phyloP scores from a whole-genome alignment of 2,329 filamentous ascomycete species.

The Didymella segeticola region DNA sequence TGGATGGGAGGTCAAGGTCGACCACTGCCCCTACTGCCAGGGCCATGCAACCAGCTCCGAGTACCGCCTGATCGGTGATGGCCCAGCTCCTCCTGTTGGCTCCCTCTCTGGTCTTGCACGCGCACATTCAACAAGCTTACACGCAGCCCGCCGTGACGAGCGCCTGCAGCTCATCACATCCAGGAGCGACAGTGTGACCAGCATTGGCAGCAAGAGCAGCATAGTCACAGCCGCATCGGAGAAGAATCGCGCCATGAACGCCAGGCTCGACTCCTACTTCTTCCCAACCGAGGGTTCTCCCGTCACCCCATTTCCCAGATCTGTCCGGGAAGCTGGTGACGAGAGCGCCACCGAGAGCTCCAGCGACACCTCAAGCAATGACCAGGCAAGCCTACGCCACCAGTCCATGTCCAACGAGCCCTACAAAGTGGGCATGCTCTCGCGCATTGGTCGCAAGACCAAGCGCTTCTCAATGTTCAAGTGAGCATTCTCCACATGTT shows the following conservation, averaged over 20 bases:
- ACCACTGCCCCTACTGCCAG: slow-evolving; percentile 57
- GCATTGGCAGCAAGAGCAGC: slow-evolving; percentile 43
- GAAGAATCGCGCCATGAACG: slow-evolving; percentile 51
- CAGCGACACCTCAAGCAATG: slow-evolving; percentile 47
- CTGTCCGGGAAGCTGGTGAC: slow-evolving; percentile 39
- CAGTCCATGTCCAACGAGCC: slow-evolving; percentile 38
- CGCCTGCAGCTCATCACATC: slow-evolving; percentile 46
- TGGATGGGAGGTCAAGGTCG: slow-evolving; percentile 58
- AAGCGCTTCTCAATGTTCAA: slow-evolving; percentile 50
- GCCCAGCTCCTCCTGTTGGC: slow-evolving; percentile 49
- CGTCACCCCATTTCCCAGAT: slow-evolving; percentile 32
- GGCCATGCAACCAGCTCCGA: slow-evolving; percentile 51
- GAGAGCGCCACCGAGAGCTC: slow-evolving; percentile 39
- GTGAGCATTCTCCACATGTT: slow-evolving; percentile 25
- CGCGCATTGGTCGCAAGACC: slow-evolving; percentile 44
- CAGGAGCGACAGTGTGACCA: slow-evolving; percentile 46
- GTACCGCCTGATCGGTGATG: slow-evolving; percentile 54
- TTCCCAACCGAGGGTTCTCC: slow-evolving; percentile 35
- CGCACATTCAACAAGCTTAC: slow-evolving; percentile 48
- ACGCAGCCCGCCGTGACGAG: slow-evolving; percentile 46
- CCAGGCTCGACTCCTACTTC: slow-evolving; percentile 49
- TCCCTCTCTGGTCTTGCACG: slow-evolving; percentile 47
- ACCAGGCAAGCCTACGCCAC: slow-evolving; percentile 38
- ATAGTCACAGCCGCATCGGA: slow-evolving; percentile 45
- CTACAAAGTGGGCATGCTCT: slow-evolving; percentile 42